Evolutionary conservation across 2,329 filamentous ascomycete species (phyloP).

Genomic region (Meredithiella fracta): DNA sequence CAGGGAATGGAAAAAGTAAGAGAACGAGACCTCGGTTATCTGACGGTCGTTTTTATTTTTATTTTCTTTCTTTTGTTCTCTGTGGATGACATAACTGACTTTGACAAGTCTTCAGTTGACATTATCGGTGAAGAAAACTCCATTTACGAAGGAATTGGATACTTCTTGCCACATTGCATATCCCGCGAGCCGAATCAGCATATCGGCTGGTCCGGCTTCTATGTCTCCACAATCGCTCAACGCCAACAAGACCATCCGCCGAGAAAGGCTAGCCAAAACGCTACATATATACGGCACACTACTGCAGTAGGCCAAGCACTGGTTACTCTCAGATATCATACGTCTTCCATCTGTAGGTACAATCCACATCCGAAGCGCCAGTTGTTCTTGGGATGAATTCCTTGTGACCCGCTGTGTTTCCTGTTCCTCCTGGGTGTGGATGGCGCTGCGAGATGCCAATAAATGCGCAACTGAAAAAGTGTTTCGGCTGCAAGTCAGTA

Average conservation of each 20-base stretch:
- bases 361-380: not conserved
- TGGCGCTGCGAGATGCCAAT: not conserved
- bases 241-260: not conserved
- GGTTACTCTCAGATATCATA: not conserved
- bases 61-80: not conserved
- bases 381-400: not conserved
- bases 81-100: no score
- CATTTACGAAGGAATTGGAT: no score
- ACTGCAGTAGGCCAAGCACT: not conserved
- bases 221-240: no score
- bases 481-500: not conserved
- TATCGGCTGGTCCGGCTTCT: not conserved
- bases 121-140: no score
- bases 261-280: not conserved
- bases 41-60: no score
- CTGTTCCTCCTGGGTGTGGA: not conserved
- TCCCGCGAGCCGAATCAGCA: not conserved
- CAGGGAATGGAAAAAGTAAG: not conserved
- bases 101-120: no score
- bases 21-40: no score
- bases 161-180: not conserved
- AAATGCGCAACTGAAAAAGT: no score
- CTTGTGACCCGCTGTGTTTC: not conserved
- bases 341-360: conserved; percentile 3
- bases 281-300: not conserved